phyloP scores from a whole-genome alignment of 805 yeast genomes.

The Blastobotrys mokoenaii region DNA sequence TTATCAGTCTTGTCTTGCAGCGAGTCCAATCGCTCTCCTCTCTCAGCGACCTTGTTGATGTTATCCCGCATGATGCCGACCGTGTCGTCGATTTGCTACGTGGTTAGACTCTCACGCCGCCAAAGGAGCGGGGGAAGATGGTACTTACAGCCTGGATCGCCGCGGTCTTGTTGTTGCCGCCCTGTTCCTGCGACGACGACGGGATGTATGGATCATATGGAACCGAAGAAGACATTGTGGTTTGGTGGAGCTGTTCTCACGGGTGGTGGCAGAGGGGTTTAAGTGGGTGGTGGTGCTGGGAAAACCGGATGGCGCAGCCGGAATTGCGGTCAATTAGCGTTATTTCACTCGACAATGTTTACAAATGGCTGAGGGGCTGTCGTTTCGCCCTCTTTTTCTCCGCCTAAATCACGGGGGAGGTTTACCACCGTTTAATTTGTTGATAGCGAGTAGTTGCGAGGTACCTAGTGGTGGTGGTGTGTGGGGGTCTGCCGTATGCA shows the following conservation, averaged over 20 bases:
- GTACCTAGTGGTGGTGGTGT: too few relatives aligned
- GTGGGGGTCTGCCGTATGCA: too few relatives aligned
- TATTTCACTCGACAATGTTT: too few relatives aligned
- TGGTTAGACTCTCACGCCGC: constrained; percentile 20
- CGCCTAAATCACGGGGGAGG: too few relatives aligned
- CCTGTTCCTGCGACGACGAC: constrained; percentile 31
- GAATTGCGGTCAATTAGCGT: background rate
- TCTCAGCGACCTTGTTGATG: constrained; percentile 88
- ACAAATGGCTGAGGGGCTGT: too few relatives aligned
- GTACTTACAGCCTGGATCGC: constrained; percentile 70
- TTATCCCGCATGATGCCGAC: constrained; percentile 97
- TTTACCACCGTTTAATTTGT: too few relatives aligned
- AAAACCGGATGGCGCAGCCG: background rate
- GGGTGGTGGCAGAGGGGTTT: background rate
- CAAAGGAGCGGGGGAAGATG: constrained; percentile 11
- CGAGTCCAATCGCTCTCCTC: constrained; percentile 88
- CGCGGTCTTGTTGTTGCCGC: constrained; percentile 54
- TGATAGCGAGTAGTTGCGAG: too few relatives aligned
- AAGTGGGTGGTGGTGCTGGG: background rate
- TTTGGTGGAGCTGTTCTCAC: background rate
- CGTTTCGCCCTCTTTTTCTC: too few relatives aligned
- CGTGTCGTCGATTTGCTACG: constrained; percentile 80
- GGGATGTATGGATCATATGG: constrained; percentile 87
- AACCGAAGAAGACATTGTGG: constrained; percentile 62
- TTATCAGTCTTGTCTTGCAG: constrained; percentile 91